Evolutionary conservation across 2,329 filamentous ascomycete species (phyloP), one percentile per base, ranked within the genome.

Genomic region (Apiospora malaysiana): DNA sequence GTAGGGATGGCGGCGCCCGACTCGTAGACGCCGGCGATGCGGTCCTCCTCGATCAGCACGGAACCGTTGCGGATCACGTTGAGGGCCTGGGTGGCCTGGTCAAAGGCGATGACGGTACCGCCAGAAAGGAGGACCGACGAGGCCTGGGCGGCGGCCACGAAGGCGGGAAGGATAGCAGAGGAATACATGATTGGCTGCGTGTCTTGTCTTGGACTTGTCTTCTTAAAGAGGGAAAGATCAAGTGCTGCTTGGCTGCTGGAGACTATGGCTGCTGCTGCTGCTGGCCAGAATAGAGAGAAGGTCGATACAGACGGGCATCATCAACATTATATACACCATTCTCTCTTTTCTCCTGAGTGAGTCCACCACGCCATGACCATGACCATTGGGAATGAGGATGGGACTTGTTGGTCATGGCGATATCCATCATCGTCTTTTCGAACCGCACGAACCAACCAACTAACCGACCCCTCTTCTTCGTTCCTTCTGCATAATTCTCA

Each of bases 1-100:
- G 32, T 18, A 1, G 78, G 77, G 4, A 81, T 42, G 25, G 73
- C 74, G 21, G 77, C 72, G 32, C 73, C 72, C 32, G 32, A n/a
- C 1, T 75, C 66, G 68, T 78, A 80, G 59, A 82, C 77, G 9
- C 74, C 76, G 0, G 76, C 73, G 59, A 83, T 82, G 4, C 73
- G 73, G 72, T 83, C 81, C 16, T 77, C 75, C 5, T 77, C 78
- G 3, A 83, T 73, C 6, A 83, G 76, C 16, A 83, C 65, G 0
- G 81, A 79, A 46, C 78, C 78, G 68, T 77, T 70, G 9, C 77
- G 76, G 63, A 78, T 75, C 10, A 79, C 75, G 21, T 75, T 59
- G 43, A 82, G 73, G 4, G 72, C 70, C n/a, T 77, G 71, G 23
- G 66, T 73, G n/a, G 72, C 70, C 32, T 75, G 73, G 45, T 78